Base-by-base conservation (phyloP, 352 stramenopile species). In the Nothophytophthora sp. region DNA sequence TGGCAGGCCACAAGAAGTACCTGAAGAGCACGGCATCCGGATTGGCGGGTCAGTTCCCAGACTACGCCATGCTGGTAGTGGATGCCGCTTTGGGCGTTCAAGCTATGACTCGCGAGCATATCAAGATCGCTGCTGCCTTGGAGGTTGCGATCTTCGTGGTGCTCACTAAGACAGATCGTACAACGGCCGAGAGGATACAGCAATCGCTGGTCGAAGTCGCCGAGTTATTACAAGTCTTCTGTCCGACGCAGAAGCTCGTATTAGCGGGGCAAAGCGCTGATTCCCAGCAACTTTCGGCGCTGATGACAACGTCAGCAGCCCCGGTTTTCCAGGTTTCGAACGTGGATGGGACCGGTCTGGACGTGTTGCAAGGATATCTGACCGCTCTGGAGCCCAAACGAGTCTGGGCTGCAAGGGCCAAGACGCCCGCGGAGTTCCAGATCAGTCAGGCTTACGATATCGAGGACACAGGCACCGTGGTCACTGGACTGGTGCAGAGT, bases 11-110 rank as follows among this genome's bases (percentile, higher is more conserved):
- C 59, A 80, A 89, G 29, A 89, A 94, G 34, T 97, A 97, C 60
- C 76, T 96, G 22, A 96, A 96, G 55, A 86, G 91, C 34, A 96
- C 89, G 8, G 76, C 90, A 10, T 86, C 84, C 2, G 89, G 84
- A 3, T 60, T 97, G 24, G 80, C 82, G 9, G 86, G 86, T 23
- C 81, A 92, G 42, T 92, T 91, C 34, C 84, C 86, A 0, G 84
- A 96, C 62, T 95, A 96, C 49, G 77, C 79, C 0, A 89, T 97
- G 75, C 70, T 97, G 5, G 79, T 93, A 8, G 67, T 93, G 18
- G 85, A 95, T 64, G 70, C 64, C 11, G 72, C 65, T 1, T 57
- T 60, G 28, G 86, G 86, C 4, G 73, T 96, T 15, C 76, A 84
- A 54, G 60, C 67, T 7, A 92, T 93, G 80, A 85, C 81, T n/a